A percentile compares a stretch with the other conserved stretches of the same genome.
These are phyloP conservation scores for Apiotrichum domesticum DNA, from an alignment of 1,284 basidiomycete species.

Conservation along the genomic window DNA sequence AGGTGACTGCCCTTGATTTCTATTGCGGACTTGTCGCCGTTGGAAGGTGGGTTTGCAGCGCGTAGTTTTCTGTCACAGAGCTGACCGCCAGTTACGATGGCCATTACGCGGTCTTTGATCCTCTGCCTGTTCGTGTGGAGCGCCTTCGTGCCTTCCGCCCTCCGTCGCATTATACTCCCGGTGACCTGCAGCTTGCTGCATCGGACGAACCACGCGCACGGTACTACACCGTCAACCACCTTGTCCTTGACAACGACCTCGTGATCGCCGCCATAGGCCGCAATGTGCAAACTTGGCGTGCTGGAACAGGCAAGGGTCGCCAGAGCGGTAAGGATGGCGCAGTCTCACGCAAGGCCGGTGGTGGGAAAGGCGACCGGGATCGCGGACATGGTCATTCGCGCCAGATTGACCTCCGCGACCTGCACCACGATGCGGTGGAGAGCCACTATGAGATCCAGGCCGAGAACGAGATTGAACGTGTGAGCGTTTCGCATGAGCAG, in stretches of 20 bases:
- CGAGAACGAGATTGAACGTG: conserved; percentile 18
- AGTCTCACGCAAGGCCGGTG: conserved; percentile 18
- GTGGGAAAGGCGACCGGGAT: conserved; percentile 22
- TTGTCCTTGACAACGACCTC: conserved; percentile 43
- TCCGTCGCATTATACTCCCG: conserved; percentile 29
- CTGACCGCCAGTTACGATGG: conserved; percentile 29
- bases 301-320: conserved; percentile 37
- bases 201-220: conserved; percentile 26
- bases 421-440: conserved; percentile 29
- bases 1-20: conserved; percentile 35
- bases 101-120: conserved; percentile 39
- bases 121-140: conserved; percentile 26
- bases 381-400: conserved; percentile 16
- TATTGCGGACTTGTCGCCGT: conserved; percentile 38
- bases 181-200: conserved; percentile 28
- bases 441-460: conserved; percentile 28
- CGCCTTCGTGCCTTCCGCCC: conserved; percentile 35
- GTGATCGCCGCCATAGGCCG: conserved; percentile 39
- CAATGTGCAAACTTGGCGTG: conserved; percentile 41
- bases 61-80: background rate
- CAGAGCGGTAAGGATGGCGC: conserved; percentile 25
- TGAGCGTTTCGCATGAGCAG: conserved; percentile 14
- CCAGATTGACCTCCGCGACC: conserved; percentile 28
- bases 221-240: conserved; percentile 39
- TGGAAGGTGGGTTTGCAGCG: conserved; percentile 25